These are phyloP conservation scores for Fragaria nilgerrensis DNA, from an alignment of 306 rosid genomes.

Conservation along the genomic window DNA sequence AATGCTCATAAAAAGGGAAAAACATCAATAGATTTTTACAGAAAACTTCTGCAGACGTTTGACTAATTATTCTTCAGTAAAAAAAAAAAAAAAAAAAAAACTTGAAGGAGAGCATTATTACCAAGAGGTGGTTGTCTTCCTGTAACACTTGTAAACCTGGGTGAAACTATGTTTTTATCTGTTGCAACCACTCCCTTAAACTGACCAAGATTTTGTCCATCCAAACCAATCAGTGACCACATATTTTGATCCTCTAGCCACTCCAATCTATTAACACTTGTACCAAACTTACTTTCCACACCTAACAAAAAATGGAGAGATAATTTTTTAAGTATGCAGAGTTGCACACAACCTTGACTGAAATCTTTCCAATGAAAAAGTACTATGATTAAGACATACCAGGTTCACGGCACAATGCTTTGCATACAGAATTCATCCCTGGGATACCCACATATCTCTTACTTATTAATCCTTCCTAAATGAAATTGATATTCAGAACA, in stretches of 20 bases:
- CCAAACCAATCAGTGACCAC: conserved; percentile 66
- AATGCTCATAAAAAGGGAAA: neutral
- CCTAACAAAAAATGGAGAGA: conserved; percentile 38
- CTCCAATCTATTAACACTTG: conserved; percentile 59
- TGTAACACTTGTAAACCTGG: conserved; percentile 55
- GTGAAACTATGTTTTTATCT: conserved; percentile 74
- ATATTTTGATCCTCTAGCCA: conserved; percentile 67
- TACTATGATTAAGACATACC: conserved; percentile 44
- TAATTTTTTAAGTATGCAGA: conserved; percentile 11
- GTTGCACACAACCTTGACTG: conserved; percentile 17
- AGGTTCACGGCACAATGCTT: conserved; percentile 67
- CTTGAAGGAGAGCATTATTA: conserved; percentile 34
- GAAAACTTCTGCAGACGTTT: neutral
- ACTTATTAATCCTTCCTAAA: conserved; percentile 57
- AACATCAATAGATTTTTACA: neutral
- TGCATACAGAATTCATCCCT: conserved; percentile 92
- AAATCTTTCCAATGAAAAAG: conserved; percentile 17
- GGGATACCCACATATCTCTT: conserved; percentile 88
- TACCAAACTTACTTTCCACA: conserved; percentile 77
- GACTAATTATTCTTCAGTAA: neutral
- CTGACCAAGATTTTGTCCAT: conserved; percentile 73
- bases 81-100: neutral
- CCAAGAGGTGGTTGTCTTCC: conserved; percentile 77
- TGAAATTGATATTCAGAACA: conserved; percentile 39
- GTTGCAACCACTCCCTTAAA: conserved; percentile 83